These are phyloP conservation scores for Aureobasidium sp. DNA, from an alignment of 2,329 filamentous ascomycete species.

Conservation along the genomic window DNA sequence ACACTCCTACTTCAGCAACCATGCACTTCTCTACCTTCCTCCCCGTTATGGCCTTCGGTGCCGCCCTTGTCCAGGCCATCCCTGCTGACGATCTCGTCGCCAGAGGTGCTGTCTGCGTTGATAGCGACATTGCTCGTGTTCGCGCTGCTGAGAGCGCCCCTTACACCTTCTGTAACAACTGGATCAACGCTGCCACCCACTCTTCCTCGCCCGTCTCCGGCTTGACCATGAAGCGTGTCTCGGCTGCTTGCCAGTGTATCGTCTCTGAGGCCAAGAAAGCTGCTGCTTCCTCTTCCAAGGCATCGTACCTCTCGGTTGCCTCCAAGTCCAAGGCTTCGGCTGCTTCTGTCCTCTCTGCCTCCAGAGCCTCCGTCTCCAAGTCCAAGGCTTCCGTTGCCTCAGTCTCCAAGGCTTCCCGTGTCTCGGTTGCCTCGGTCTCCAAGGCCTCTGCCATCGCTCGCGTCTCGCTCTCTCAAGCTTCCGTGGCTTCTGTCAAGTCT, in stretches of 20 bases:
- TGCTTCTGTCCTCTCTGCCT: not conserved
- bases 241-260: constrained; percentile 11
- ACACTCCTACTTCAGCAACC: not conserved
- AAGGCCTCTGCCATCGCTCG: not conserved
- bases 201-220: not conserved
- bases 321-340: not conserved
- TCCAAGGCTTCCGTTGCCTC: not conserved
- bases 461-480: not conserved
- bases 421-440: constrained; percentile 7
- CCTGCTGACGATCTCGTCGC: constrained; percentile 7
- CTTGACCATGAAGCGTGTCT: constrained; percentile 12
- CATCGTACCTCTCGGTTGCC: not conserved
- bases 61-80: constrained; percentile 2
- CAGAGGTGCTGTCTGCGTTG: constrained; percentile 7
- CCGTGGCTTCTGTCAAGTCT: not conserved
- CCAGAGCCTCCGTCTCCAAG: constrained; percentile 7
- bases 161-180: not conserved
- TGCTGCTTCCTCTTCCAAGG: constrained; percentile 5
- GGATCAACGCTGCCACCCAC: constrained; percentile 4
- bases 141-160: not conserved
- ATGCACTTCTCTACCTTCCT: constrained; percentile 21
- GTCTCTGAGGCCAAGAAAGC: constrained; percentile 9
- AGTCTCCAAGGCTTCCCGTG: constrained; percentile 5
- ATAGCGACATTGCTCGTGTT: constrained; percentile 7
- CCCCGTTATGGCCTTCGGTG: constrained; percentile 16